A percentile compares a stretch with the other conserved stretches of the same genome.
Conservation (phyloP, 495 filamentous ascomycete genomes). For the Aspergillus biplanus region DNA sequence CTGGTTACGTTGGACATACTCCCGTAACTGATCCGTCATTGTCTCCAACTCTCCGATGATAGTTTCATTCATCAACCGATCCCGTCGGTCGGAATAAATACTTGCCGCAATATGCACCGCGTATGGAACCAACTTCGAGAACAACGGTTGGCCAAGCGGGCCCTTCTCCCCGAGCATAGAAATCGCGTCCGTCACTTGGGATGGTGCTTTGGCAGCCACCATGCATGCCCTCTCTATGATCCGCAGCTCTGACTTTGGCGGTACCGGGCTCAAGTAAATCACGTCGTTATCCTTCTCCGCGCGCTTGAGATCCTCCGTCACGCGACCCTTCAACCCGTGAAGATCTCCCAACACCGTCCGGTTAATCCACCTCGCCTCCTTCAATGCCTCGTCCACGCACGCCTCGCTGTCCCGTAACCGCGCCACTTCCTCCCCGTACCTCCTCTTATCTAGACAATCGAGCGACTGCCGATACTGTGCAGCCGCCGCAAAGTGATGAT, state of each 20-base stretch:
- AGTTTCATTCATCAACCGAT: slow-evolving; percentile 81
- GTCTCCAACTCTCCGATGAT: slow-evolving; percentile 85
- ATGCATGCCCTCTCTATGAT: slow-evolving; percentile 85
- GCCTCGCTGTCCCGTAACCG: slow-evolving; percentile 77
- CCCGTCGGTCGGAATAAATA: slow-evolving; percentile 90
- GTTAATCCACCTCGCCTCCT: slow-evolving; percentile 83
- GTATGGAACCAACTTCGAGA: slow-evolving; percentile 91
- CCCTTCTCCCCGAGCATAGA: slow-evolving; percentile 78
- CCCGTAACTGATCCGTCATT: slow-evolving; percentile 78
- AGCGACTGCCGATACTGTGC: slow-evolving; percentile 94
- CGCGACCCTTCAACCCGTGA: slow-evolving; percentile 77
- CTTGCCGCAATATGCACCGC: slow-evolving; percentile 93
- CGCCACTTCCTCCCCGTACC: slow-evolving; percentile 95
- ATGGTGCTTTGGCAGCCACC: slow-evolving; percentile 79
- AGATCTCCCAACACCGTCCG: slow-evolving; percentile 82
- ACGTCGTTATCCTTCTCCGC: slow-evolving; percentile 97
- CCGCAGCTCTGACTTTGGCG: slow-evolving; percentile 86
- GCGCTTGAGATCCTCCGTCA: slow-evolving; percentile 84
- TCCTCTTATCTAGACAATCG: slow-evolving; percentile 90
- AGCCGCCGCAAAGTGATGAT: slow-evolving; percentile 95
- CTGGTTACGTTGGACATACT: slow-evolving; percentile 42
- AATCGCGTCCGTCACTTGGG: slow-evolving; percentile 79
- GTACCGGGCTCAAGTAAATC: slow-evolving; percentile 85
- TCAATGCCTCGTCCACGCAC: slow-evolving; percentile 85
- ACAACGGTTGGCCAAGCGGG: slow-evolving; percentile 80